Evolutionary conservation across 306 rosid genomes (phyloP), one percentile per base, ranked within the genome.

Genomic region (Inga laurina): DNA sequence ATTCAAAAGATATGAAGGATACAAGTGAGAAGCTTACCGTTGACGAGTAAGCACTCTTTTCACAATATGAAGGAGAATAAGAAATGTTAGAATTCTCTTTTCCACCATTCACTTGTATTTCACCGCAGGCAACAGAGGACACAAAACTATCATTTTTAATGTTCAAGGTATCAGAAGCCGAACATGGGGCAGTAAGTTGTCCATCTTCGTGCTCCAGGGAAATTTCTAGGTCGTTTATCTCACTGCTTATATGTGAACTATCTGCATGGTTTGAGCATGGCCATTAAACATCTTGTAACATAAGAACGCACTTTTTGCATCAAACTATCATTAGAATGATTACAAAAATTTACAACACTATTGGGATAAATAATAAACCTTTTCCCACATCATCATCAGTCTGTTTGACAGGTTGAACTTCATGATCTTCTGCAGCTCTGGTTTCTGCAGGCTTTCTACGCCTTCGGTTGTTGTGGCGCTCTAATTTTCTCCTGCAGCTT

Each of bases 401-500:
- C 22, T 76, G 97, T 82, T 82, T 34, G 81, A 81, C 86, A 69
- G 88, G 80, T 76, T 82, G 86, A 83, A 81, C 75, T 76, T 94
- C 98, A 37, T 83, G 85, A 74, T 85, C 89, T 18, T 19, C 76
- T 10, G 67, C 68, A 82, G 64, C 74, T 75, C 56, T 75, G 19
- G 93, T 80, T 79, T 85, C 94, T 11, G 57, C 66, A 15, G 93
- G 88, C 80, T 94, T 97, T 85, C 99, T 92, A 19, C 98, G 83
- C 83, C 98, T 88, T 74, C 98, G 83, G 61, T 88, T 94, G 87
- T 97, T 97, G 84, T 97, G 99, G 35, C 95, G 93, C 90, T 94
- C 99, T 76, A 97, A 79, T 86, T 97, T 97, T 74, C 97, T 90
- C 82, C 99, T 90, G 79, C 99, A 97, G 68, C 99, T 94, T 12